A percentile compares a stretch with the other conserved stretches of the same genome.
These are phyloP conservation scores for Phlebopus sp. DNA, from an alignment of 1,284 basidiomycete genomes.

Conservation along the genomic window DNA sequence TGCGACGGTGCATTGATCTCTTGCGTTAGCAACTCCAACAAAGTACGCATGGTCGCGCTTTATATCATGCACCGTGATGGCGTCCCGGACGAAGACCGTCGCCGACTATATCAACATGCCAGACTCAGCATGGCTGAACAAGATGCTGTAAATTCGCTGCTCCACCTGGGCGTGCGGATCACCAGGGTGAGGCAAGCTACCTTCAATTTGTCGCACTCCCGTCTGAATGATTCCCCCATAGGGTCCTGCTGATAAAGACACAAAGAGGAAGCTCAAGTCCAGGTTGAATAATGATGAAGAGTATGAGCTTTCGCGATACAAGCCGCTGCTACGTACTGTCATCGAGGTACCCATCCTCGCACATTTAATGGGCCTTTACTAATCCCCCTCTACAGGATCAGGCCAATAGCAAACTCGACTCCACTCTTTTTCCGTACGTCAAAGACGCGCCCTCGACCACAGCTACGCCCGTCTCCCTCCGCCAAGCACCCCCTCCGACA, in stretches of 20 bases:
- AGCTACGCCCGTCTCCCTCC: constrained; percentile 44
- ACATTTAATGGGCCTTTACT: not conserved
- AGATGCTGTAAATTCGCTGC: constrained; percentile 89
- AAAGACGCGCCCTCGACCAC: constrained; percentile 75
- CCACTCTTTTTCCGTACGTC: constrained; percentile 84
- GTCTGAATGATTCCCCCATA: constrained; percentile 26
- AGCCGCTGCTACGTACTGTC: constrained; percentile 81
- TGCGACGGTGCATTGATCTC: not conserved
- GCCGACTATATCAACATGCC: constrained; percentile 96
- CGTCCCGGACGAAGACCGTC: constrained; percentile 95
- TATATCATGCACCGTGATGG: constrained; percentile 97
- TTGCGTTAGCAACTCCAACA: constrained; percentile 72
- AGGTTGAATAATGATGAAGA: constrained; percentile 77
- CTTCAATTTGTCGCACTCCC: not conserved
- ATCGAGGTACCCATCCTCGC: constrained; percentile 58
- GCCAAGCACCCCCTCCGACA: constrained; percentile 48
- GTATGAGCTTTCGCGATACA: constrained; percentile 94
- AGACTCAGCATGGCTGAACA: constrained; percentile 86
- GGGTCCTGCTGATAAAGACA: constrained; percentile 72
- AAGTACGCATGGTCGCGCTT: constrained; percentile 94
- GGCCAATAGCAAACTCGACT: constrained; percentile 75
- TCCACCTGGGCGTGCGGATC: constrained; percentile 82
- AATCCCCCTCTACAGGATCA: constrained; percentile 63
- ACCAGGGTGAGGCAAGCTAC: constrained; percentile 58
- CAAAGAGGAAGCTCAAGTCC: constrained; percentile 78